phyloP scores from a whole-genome alignment of 805 yeast genomes.

The Saturnispora hagleri region DNA sequence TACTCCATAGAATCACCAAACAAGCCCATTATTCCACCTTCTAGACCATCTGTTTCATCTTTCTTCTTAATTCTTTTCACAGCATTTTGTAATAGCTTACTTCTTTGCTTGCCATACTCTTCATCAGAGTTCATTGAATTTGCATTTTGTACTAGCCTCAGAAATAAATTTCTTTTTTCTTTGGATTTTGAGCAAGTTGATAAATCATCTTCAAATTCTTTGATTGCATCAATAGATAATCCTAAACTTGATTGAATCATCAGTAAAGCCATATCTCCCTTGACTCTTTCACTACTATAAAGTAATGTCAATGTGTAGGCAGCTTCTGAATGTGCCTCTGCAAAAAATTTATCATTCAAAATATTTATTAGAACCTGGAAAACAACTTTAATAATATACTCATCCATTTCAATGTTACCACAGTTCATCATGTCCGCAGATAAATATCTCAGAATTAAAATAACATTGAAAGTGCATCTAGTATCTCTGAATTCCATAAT shows the following conservation, averaged over 20 bases:
- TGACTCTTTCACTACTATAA: constrained; percentile 62
- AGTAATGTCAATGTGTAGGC: constrained; percentile 79
- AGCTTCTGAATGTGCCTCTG: constrained; percentile 85
- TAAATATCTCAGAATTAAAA: constrained; percentile 67
- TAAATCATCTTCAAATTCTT: constrained; percentile 54
- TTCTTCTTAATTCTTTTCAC: constrained; percentile 9
- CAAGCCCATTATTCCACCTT: constrained; percentile 12
- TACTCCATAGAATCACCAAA: constrained; percentile 8
- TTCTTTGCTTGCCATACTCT: constrained; percentile 10
- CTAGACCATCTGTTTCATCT: constrained; percentile 10
- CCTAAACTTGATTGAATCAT: constrained; percentile 44
- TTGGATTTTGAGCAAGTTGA: constrained; percentile 58
- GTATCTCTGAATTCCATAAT: constrained; percentile 79
- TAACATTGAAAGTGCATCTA: constrained; percentile 86
- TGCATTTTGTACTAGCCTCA: constrained; percentile 57
- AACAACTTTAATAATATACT: constrained; percentile 52
- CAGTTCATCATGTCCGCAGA: constrained; percentile 58
- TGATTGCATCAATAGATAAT: constrained; percentile 46
- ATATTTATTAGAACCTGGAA: constrained; percentile 62
- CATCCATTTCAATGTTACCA: constrained; percentile 64
- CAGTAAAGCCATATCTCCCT: constrained; percentile 60
- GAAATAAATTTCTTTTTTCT: constrained; percentile 71
- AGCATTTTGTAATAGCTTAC: constrained; percentile 11
- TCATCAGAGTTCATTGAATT: constrained; percentile 37
- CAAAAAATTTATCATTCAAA: constrained; percentile 63